Evolutionary conservation across 176 grass and related monocot genomes (phyloP), one percentile per base, ranked within the genome.

Genomic region (Neostapfia colusana): DNA sequence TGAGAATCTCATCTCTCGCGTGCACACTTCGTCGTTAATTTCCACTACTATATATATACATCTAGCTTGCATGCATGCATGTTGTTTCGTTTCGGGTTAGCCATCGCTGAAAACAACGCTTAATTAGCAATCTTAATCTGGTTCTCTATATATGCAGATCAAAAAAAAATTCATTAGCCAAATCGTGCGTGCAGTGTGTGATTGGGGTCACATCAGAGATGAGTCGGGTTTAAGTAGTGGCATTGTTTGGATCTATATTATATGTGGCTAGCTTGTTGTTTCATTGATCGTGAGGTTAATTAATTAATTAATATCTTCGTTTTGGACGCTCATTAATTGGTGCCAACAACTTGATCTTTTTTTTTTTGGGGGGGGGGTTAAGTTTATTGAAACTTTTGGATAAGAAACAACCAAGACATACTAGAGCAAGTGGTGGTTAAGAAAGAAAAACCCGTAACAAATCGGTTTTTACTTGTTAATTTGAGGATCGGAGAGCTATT

Each of bases 1-100:
- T 51, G 28, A 70, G 53, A 54, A 42, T n/a, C n/a, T n/a, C n/a
- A n/a, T n/a, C n/a, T 42, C 36, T 83, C 0, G 55, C 82, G 66
- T 84, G 82, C 74, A 83, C 81, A 83, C 64, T 48, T 76, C 67
- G n/a, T n/a, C n/a, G n/a, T n/a, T n/a, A n/a, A n/a, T n/a, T n/a
- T n/a, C n/a, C n/a, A n/a, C n/a, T n/a, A n/a, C n/a, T n/a, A n/a
- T n/a, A n/a, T 49, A 58, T 58, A 26, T 37, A 75, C 7, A 48
- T 13, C 39, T 12, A 80, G 34, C 23, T 43, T 48, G 27, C 71
- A 59, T 59, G 25, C 63, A 66, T 27, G n/a, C n/a, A n/a, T n/a
- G n/a, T n/a, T n/a, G n/a, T n/a, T n/a, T n/a, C n/a, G 37, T 43
- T 56, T 67, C 7, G 7, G 26, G 63, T 84, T 77, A 60, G 51